Percentiles rank a stretch among this genome's conserved stretches.
Conservation (phyloP, 176 grass and related monocot species). For the Oryza punctata region DNA sequence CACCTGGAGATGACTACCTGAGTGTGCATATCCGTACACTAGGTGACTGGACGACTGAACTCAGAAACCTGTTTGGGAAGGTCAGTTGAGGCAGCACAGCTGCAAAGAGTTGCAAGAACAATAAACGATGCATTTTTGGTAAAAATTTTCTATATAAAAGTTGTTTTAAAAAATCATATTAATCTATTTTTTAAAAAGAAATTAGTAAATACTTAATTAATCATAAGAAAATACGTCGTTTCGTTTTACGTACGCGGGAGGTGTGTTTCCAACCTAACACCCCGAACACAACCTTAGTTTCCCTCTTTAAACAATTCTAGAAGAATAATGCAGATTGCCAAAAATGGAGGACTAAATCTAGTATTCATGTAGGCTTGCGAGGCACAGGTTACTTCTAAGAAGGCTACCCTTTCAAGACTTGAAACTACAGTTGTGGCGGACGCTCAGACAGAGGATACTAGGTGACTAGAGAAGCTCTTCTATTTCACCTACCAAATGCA, state of each 20-base stretch:
- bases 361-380: constrained; percentile 61
- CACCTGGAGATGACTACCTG: constrained; percentile 79
- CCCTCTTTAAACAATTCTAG: constrained; percentile 8
- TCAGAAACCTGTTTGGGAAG: constrained; percentile 90
- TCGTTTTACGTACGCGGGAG: too few relatives aligned
- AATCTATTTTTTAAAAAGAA: too few relatives aligned
- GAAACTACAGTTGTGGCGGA: constrained; percentile 97
- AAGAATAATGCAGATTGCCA: neutral
- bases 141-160: too few relatives aligned
- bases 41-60: constrained; percentile 94
- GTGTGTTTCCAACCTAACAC: too few relatives aligned
- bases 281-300: too few relatives aligned
- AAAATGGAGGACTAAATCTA: constrained; percentile 25
- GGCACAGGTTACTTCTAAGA: constrained; percentile 88
- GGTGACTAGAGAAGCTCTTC: constrained; percentile 44
- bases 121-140: too few relatives aligned
- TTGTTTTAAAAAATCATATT: too few relatives aligned
- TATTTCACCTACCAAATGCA: constrained; percentile 11
- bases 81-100: constrained; percentile 46
- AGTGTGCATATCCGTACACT: constrained; percentile 95
- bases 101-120: constrained; percentile 19
- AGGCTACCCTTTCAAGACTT: constrained; percentile 86
- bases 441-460: constrained; percentile 64
- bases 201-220: too few relatives aligned
- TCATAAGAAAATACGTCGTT: too few relatives aligned